Evolutionary conservation across 1,284 basidiomycete species (phyloP).

Genomic region (Xerocomus tenax): DNA sequence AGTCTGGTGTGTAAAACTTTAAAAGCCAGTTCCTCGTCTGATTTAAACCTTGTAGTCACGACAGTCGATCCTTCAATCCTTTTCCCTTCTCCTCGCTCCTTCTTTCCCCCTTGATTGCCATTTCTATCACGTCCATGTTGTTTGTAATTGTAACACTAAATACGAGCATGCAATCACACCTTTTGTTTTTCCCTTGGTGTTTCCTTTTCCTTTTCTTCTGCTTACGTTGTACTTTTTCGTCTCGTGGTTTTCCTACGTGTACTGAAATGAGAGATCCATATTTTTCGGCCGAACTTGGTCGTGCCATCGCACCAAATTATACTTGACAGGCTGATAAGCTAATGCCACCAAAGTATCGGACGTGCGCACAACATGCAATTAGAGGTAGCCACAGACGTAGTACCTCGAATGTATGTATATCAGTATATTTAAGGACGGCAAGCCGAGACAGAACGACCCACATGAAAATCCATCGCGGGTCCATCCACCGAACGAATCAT

Average conservation of each 20-base stretch:
- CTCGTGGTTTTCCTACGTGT: background rate
- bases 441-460: background rate
- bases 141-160: conserved; percentile 17
- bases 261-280: background rate
- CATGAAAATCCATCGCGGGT: background rate
- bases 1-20: conserved; percentile 5
- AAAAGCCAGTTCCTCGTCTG: background rate
- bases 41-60: background rate
- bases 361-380: too few relatives aligned
- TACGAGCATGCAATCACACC: conserved; percentile 2
- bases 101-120: background rate
- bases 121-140: conserved; percentile 8
- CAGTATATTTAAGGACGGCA: background rate
- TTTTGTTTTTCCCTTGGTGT: background rate
- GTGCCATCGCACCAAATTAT: too few relatives aligned
- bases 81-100: background rate
- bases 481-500: too few relatives aligned
- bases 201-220: background rate
- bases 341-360: too few relatives aligned
- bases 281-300: too few relatives aligned
- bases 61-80: background rate
- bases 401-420: too few relatives aligned
- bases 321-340: too few relatives aligned
- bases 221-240: background rate
- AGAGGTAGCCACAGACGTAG: too few relatives aligned